A percentile compares a stretch with the other conserved stretches of the same genome.
Evolutionary conservation across 305 asterid genomes (phyloP).

Genomic region (Rubia peregrina): DNA sequence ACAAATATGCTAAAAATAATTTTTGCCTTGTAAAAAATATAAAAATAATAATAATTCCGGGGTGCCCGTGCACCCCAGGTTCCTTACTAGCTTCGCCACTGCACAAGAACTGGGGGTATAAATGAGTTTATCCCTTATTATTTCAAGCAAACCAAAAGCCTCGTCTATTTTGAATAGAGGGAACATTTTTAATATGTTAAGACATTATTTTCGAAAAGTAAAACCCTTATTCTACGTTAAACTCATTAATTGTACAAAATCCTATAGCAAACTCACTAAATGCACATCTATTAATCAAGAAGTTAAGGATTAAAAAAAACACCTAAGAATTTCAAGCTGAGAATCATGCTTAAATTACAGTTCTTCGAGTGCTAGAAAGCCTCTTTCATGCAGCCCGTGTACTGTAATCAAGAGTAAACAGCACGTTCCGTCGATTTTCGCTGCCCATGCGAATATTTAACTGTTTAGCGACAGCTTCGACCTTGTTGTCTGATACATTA

Average conservation of each 20-base stretch:
- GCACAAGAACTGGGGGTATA: too few relatives aligned
- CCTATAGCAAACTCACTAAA: not conserved
- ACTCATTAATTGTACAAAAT: not conserved
- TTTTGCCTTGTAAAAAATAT: too few relatives aligned
- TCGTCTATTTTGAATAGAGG: too few relatives aligned
- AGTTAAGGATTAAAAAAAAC: not conserved
- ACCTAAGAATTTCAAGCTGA: not conserved
- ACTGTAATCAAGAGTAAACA: conserved; percentile 46
- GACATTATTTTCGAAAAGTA: not conserved
- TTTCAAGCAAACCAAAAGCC: too few relatives aligned
- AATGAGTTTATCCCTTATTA: too few relatives aligned
- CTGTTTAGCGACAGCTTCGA: conserved; percentile 39
- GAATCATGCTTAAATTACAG: conserved; percentile 6
- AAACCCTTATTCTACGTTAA: not conserved
- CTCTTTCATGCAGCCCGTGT: conserved; percentile 27
- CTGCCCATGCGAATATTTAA: conserved; percentile 36
- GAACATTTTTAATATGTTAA: not conserved
- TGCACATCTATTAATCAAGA: not conserved
- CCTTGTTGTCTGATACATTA: conserved; percentile 36
- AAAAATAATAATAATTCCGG: too few relatives aligned
- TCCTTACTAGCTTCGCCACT: too few relatives aligned
- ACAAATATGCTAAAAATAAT: too few relatives aligned
- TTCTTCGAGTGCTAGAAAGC: not conserved
- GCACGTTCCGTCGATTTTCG: conserved; percentile 50
- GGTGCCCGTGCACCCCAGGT: too few relatives aligned